Evolutionary conservation across 768 basidiomycete species (phyloP).

Genomic region (Kwoniella pini): DNA sequence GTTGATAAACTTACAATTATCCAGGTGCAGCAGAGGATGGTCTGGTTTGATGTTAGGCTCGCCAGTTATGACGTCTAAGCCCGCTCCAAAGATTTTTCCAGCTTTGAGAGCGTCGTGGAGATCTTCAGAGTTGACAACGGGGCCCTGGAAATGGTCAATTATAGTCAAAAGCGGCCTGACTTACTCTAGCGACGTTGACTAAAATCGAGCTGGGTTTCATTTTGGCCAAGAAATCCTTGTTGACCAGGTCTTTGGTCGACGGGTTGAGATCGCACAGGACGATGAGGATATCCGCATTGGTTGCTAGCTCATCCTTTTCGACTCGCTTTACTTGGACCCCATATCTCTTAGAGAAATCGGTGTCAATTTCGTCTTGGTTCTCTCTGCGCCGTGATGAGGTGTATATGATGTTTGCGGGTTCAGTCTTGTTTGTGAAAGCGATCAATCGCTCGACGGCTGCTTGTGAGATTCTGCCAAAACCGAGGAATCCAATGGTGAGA

Average conservation of each 20-base stretch:
- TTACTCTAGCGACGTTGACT: conserved; percentile 76
- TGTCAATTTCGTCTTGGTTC: conserved; percentile 47
- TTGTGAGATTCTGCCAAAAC: conserved; percentile 92
- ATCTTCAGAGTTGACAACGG: conserved; percentile 86
- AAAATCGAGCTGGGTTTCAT: conserved; percentile 86
- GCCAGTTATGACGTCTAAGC: conserved; percentile 89
- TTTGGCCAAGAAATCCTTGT: conserved; percentile 67
- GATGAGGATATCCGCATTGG: conserved; percentile 79
- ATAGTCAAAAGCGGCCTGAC: conserved; percentile 1
- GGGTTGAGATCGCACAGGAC: conserved; percentile 62
- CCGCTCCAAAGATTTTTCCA: conserved; percentile 86
- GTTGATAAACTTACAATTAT: conserved; percentile 59
- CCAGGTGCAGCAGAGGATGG: conserved; percentile 78
- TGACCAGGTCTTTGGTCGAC: conserved; percentile 70
- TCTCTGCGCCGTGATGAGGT: conserved; percentile 36
- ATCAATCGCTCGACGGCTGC: conserved; percentile 75
- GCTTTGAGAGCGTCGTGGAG: conserved; percentile 75
- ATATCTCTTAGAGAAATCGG: conserved; percentile 42
- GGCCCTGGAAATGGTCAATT: conserved; percentile 55
- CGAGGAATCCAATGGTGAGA: conserved; percentile 79
- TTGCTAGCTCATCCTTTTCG: conserved; percentile 68
- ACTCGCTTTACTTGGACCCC: conserved; percentile 61
- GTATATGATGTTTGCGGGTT: conserved; percentile 44
- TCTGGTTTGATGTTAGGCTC: conserved; percentile 73
- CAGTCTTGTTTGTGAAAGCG: conserved; percentile 63